phyloP scores from a whole-genome alignment of 768 basidiomycete species.

The Leucocoprinus leucothites region DNA sequence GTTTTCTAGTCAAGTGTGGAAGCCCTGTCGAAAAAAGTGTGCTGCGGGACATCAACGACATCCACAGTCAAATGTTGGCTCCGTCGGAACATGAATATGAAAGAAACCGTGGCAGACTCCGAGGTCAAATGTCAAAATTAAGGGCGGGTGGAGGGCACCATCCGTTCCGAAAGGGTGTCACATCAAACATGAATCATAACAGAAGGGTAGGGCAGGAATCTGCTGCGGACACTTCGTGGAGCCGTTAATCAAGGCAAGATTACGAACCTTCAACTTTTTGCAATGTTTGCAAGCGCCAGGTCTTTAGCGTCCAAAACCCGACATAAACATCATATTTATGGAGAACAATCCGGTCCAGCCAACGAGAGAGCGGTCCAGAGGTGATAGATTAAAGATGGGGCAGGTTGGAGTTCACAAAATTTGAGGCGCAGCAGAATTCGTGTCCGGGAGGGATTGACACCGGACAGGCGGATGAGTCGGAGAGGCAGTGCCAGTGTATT shows the following conservation, averaged over 20 bases:
- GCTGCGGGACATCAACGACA: not conserved
- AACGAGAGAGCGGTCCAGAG: not conserved
- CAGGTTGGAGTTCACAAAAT: not conserved
- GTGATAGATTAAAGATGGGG: not conserved
- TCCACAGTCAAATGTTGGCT: not conserved
- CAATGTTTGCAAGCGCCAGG: constrained; percentile 84
- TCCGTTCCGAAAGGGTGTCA: not conserved
- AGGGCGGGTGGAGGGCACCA: not conserved
- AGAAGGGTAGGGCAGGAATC: not conserved
- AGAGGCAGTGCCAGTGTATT: constrained; percentile 8
- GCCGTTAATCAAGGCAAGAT: constrained; percentile 3
- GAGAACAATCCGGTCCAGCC: not conserved
- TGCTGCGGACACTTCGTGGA: not conserved
- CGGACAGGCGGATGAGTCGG: constrained; percentile 9
- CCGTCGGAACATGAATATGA: not conserved
- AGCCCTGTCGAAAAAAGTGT: not conserved
- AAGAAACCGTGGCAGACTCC: not conserved
- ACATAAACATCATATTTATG: not conserved
- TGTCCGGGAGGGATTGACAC: constrained; percentile 14
- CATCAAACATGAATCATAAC: not conserved
- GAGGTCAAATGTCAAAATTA: not conserved
- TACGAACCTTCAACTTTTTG: constrained; percentile 80
- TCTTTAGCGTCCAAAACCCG: constrained; percentile 31
- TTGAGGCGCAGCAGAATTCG: not conserved
- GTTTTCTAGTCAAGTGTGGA: not conserved